phyloP scores from a whole-genome alignment of 2,329 filamentous ascomycete species.

The Diaporthe aspalathi region DNA sequence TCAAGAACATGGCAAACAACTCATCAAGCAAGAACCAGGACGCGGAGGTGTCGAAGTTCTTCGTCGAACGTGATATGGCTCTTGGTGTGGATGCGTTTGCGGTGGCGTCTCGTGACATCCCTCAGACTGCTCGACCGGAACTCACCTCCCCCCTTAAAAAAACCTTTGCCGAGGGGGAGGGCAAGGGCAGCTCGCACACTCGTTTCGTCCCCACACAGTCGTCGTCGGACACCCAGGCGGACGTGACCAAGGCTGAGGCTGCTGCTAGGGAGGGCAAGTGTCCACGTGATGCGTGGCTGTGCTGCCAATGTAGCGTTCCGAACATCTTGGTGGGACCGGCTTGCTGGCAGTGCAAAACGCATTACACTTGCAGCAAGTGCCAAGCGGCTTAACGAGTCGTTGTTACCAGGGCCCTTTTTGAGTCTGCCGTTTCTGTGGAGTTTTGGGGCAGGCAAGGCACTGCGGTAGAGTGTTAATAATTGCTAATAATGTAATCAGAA shows the following conservation, averaged over 20 bases:
- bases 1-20: slow-evolving; percentile 10
- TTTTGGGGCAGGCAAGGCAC: background rate
- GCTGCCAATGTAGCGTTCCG: background rate
- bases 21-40: background rate
- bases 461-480: background rate
- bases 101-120: background rate
- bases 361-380: background rate
- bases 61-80: background rate
- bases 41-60: background rate
- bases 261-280: background rate
- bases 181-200: background rate
- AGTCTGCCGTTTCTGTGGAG: background rate
- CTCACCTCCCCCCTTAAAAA: background rate
- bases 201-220: background rate
- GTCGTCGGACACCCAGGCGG: background rate
- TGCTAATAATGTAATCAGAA: background rate
- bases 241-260: no score
- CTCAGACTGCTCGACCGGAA: background rate
- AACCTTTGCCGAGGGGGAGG: background rate
- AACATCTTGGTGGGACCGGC: background rate
- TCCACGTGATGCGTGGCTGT: background rate
- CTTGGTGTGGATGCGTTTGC: background rate
- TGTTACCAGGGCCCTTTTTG: background rate
- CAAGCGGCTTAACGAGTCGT: background rate
- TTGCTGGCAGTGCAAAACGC: background rate